Percentiles rank a stretch among this genome's conserved stretches.
These are phyloP conservation scores for Aschersonia sp. DNA, from an alignment of 2,329 filamentous ascomycete species.

Conservation along the genomic window DNA sequence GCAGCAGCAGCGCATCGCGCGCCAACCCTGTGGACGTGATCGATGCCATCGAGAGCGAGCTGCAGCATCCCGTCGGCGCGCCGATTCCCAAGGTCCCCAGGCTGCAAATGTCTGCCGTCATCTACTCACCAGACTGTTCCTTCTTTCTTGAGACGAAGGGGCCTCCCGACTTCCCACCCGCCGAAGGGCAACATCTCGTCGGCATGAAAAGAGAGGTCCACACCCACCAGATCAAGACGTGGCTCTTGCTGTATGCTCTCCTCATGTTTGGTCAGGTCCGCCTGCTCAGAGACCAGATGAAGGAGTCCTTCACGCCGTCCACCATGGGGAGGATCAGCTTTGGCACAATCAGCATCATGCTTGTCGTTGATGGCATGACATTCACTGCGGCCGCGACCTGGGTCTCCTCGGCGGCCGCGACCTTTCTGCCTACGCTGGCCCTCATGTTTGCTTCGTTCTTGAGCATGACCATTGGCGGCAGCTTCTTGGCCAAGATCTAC, in stretches of 20 bases:
- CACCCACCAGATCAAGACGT: conserved; percentile 40
- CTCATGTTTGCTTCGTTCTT: conserved; percentile 37
- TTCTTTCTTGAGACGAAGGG: conserved; percentile 54
- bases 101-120: conserved; percentile 46
- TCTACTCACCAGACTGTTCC: conserved; percentile 55
- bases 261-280: conserved; percentile 47
- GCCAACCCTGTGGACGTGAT: conserved; percentile 25
- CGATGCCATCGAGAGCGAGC: conserved; percentile 44
- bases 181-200: conserved; percentile 38
- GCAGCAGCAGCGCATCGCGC: conserved; percentile 10
- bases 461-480: conserved; percentile 40
- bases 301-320: conserved; percentile 52
- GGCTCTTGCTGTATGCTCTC: conserved; percentile 39
- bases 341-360: conserved; percentile 45
- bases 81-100: conserved; percentile 39
- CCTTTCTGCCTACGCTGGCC: conserved; percentile 40
- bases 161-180: conserved; percentile 36
- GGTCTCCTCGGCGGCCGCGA: conserved; percentile 40
- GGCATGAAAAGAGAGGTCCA: conserved; percentile 49
- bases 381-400: conserved; percentile 41
- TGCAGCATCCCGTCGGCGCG: conserved; percentile 45
- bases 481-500: conserved; percentile 45
- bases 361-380: conserved; percentile 46
- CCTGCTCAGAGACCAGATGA: conserved; percentile 49
- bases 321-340: conserved; percentile 54